Evolutionary conservation across 208 protist genomes (phyloP).

Genomic region (Strigomonas oncopelti): DNA sequence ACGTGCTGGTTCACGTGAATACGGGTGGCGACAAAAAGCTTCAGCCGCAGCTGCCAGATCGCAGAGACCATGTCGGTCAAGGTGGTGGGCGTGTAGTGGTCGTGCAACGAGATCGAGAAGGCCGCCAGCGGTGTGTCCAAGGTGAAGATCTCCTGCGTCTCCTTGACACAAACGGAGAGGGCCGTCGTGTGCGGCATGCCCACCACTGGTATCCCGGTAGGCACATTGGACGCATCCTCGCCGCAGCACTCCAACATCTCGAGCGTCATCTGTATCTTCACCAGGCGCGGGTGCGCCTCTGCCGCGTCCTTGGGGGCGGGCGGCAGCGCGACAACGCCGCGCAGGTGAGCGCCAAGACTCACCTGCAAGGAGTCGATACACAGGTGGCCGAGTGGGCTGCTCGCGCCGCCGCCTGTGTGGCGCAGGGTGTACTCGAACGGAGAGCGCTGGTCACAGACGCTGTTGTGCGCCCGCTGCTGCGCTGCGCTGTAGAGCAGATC

Average conservation of each 20-base stretch:
- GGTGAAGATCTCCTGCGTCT: constrained; percentile 20
- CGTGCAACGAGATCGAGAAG: constrained; percentile 27
- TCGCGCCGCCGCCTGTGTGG: constrained; percentile 13
- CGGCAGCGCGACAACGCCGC: constrained; percentile 26
- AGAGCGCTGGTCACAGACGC: constrained; percentile 19
- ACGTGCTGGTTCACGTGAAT: not conserved
- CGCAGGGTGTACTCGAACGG: constrained; percentile 31
- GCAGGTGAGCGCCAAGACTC: constrained; percentile 31
- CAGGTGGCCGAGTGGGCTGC: constrained; percentile 25
- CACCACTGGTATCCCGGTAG: constrained; percentile 15
- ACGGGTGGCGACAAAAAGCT: not conserved
- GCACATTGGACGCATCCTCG: not conserved
- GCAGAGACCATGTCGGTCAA: not conserved
- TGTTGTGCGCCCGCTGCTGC: constrained; percentile 14
- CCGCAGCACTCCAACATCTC: constrained; percentile 7
- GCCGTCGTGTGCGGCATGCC: constrained; percentile 9
- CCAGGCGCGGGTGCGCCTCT: constrained; percentile 18
- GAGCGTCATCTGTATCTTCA: constrained; percentile 18
- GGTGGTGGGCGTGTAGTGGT: not conserved
- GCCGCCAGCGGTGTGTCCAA: constrained; percentile 16
- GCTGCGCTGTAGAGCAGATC: constrained; percentile 16
- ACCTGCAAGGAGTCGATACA: constrained; percentile 26
- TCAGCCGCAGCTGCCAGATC: constrained; percentile 3
- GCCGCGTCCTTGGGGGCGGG: not conserved
- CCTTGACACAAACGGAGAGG: constrained; percentile 17